Percentiles rank a stretch among this genome's conserved stretches.
Evolutionary conservation across 2,329 filamentous ascomycete genomes (phyloP).

Genomic region (Penicillium thymicola): DNA sequence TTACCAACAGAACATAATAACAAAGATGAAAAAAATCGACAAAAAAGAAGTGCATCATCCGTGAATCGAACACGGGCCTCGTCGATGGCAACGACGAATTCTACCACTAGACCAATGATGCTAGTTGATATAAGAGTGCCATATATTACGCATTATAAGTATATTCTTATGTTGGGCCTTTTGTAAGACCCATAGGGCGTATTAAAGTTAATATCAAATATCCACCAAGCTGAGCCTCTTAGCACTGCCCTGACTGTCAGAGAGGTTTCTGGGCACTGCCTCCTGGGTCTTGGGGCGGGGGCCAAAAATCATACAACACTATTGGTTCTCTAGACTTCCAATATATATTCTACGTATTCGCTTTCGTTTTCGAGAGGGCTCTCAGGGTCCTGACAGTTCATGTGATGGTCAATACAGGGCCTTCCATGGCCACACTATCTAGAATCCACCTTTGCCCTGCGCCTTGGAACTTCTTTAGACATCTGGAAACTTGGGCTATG

Average conservation of each 20-base stretch:
- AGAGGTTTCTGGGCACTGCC: neutral
- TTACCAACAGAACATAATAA: neutral
- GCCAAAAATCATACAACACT: neutral
- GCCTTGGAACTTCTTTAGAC: neutral
- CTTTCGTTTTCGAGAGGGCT: neutral
- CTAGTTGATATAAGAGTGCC: conserved; percentile 13
- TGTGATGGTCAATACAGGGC: neutral
- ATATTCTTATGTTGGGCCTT: no score
- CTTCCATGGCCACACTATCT: neutral
- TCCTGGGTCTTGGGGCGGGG: neutral
- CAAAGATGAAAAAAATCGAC: neutral
- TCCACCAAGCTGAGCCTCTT: neutral
- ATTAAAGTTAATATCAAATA: no score
- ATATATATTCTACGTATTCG: neutral
- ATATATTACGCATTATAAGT: no score
- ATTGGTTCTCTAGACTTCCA: neutral
- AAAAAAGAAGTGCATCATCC: conserved; percentile 40
- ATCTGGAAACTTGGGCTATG: neutral
- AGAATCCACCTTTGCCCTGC: neutral
- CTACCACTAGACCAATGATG: conserved; percentile 47
- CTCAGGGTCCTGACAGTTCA: neutral
- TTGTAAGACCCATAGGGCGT: no score
- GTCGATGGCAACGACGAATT: conserved; percentile 47
- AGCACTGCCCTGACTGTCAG: neutral
- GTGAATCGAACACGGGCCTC: conserved; percentile 49